Conservation (phyloP, 164 flowering plant species). For the Vitis riparia region DNA sequence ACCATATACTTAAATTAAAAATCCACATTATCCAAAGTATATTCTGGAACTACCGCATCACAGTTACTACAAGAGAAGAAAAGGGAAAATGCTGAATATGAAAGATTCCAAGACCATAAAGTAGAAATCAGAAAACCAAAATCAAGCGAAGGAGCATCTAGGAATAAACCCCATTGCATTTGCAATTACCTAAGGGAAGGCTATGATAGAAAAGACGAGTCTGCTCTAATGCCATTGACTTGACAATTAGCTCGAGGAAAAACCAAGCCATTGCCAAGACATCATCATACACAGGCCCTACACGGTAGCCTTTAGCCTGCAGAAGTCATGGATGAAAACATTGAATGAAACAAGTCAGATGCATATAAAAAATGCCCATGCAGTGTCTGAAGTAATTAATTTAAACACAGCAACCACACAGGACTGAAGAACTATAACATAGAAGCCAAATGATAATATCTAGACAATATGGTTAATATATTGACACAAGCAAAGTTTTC, state of each 20-base stretch:
- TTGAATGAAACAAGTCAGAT: neutral
- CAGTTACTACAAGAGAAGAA: neutral
- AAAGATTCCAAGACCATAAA: neutral
- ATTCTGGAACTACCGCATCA: too few species aligned
- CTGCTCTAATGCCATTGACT: constrained; percentile 98
- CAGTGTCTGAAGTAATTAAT: neutral
- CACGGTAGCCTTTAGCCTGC: constrained; percentile 99
- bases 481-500: neutral
- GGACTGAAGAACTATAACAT: neutral
- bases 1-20: too few species aligned
- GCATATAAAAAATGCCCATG: neutral
- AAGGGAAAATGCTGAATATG: neutral
- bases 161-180: neutral
- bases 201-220: constrained; percentile 72
- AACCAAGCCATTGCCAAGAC: constrained; percentile 99
- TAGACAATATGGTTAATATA: neutral
- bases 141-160: neutral
- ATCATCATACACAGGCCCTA: constrained; percentile 99
- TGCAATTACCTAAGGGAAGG: constrained; percentile 71
- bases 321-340: constrained; percentile 4
- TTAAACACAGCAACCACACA: neutral
- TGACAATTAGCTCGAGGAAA: constrained; percentile 91
- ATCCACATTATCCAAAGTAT: too few species aligned
- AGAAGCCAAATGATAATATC: neutral
- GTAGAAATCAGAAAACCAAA: neutral